phyloP scores from a whole-genome alignment of 2,329 filamentous ascomycete species.

The Hypoxylon sp. region DNA sequence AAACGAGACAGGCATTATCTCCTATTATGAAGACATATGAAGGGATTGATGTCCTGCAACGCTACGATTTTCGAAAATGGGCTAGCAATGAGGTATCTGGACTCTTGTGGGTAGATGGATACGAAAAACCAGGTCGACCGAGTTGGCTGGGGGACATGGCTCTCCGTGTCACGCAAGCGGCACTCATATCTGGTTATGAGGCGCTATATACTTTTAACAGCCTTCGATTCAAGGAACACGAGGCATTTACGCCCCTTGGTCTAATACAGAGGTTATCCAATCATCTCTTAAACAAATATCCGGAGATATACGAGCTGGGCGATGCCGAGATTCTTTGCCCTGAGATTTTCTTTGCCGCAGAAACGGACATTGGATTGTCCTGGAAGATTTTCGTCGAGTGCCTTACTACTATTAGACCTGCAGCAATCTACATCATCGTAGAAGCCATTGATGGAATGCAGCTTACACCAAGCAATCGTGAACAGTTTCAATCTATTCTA shows the following conservation, averaged over 20 bases:
- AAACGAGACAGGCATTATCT: neutral
- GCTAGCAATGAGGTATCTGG: constrained; percentile 1
- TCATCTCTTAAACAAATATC: neutral
- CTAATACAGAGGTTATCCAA: constrained; percentile 4
- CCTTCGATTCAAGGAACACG: neutral
- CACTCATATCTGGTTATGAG: constrained; percentile 1
- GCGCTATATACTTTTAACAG: constrained; percentile 12
- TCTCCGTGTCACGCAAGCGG: constrained; percentile 9
- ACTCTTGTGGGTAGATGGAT: constrained; percentile 9
- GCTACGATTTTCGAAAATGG: constrained; percentile 6
- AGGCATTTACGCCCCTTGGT: neutral
- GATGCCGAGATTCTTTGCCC: neutral
- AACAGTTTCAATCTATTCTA: neutral
- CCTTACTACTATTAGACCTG: constrained; percentile 1
- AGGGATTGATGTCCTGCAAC: neutral
- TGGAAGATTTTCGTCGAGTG: constrained; percentile 4
- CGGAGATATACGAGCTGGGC: constrained; percentile 1
- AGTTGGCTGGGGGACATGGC: constrained; percentile 8
- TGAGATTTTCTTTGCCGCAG: constrained; percentile 1
- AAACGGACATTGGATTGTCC: neutral
- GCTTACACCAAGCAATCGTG: neutral
- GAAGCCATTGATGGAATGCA: constrained; percentile 11
- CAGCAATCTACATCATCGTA: constrained; percentile 1
- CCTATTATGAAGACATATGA: constrained; percentile 2
- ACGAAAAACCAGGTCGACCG: constrained; percentile 10